These are phyloP conservation scores for Eucalyptus urophylla DNA, from an alignment of 345 rosid species.

Conservation along the genomic window DNA sequence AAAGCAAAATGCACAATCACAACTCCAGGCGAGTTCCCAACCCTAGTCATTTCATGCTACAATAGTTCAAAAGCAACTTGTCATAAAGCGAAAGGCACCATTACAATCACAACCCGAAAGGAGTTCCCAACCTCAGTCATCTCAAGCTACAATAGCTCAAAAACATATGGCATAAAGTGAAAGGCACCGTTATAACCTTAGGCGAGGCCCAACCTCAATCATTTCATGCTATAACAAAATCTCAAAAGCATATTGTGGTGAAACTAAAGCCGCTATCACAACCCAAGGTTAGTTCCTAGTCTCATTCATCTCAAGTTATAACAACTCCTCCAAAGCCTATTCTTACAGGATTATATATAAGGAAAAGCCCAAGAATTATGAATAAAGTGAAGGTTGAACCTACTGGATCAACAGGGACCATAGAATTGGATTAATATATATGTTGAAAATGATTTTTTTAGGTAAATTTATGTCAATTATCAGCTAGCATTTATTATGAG, in stretches of 20 bases:
- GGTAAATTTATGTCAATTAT: background rate
- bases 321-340: background rate
- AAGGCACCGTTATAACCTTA: background rate
- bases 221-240: background rate
- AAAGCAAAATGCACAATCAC: background rate
- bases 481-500: background rate
- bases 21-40: fast-evolving
- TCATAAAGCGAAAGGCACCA: background rate
- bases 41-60: background rate
- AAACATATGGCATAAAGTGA: background rate
- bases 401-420: background rate
- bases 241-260: background rate
- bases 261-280: too few species aligned
- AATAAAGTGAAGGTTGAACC: background rate
- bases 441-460: background rate
- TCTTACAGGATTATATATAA: background rate
- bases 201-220: background rate
- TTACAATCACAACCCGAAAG: background rate
- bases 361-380: background rate
- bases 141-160: background rate
- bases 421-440: background rate
- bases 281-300: background rate
- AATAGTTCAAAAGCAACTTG: background rate
- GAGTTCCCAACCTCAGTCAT: background rate
- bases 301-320: background rate